Conservation (phyloP, 1,284 basidiomycete species). For the Ustilago xerochloae region DNA sequence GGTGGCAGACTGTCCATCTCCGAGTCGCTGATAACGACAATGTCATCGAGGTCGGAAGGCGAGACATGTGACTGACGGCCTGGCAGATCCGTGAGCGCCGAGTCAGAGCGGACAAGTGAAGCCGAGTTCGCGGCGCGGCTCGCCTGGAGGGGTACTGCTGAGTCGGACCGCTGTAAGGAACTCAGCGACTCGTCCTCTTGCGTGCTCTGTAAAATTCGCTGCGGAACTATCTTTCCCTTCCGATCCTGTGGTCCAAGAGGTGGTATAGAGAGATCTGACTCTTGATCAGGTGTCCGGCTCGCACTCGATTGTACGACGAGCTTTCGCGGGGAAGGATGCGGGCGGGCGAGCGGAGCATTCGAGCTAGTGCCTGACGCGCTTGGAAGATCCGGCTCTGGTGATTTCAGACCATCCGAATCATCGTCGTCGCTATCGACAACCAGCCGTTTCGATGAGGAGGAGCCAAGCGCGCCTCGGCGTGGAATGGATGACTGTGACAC, state of each 20-base stretch:
- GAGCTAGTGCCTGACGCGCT: conserved; percentile 9
- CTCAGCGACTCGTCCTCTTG: conserved; percentile 18
- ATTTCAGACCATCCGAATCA: not conserved
- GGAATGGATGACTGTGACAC: conserved; percentile 4
- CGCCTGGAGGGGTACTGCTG: not conserved
- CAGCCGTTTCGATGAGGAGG: conserved; percentile 11
- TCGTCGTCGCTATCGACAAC: conserved; percentile 28
- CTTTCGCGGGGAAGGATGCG: conserved; percentile 10
- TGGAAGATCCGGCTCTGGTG: not conserved
- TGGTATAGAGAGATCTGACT: conserved; percentile 7
- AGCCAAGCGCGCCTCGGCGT: conserved; percentile 19
- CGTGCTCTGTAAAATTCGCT: conserved; percentile 13
- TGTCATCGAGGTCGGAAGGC: not conserved
- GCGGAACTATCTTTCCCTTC: not conserved
- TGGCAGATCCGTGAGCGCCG: not conserved
- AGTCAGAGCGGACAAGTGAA: not conserved
- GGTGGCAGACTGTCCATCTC: not conserved
- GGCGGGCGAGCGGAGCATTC: not conserved
- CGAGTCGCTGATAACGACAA: conserved; percentile 20
- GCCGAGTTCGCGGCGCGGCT: not conserved
- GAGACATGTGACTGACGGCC: not conserved
- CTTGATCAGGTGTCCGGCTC: not conserved
- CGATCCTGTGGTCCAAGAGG: conserved; percentile 8
- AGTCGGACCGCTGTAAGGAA: conserved; percentile 3
- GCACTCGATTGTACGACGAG: conserved; percentile 14